Base-by-base conservation (phyloP, 192 early-diverging fungal species). In the Coemansia reversa region DNA sequence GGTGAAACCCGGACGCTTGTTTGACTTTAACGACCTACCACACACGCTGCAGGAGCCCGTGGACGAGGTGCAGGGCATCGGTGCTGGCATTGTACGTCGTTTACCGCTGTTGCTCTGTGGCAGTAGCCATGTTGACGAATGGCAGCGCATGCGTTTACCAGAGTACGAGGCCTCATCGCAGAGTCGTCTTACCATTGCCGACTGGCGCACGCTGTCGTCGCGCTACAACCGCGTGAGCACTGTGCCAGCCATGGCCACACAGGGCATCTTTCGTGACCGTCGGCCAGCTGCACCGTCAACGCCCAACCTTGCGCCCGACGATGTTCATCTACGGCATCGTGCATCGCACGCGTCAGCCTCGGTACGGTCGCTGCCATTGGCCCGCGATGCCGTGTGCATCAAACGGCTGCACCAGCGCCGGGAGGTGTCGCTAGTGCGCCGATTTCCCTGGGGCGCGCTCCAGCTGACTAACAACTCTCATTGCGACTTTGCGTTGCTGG, bases 401-500 rank as follows among this genome's bases (percentile, higher is more conserved):
- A 64, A 58, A 50, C 69, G 79, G 18, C 9, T 55, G 33, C 62
- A 60, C 30, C 74, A 81, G 32, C 53, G 59, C 4, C 66, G 74
- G 18, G 67, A 76, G 19, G 33, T 81, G 0, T 89, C 92, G 29
- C 86, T 94, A 47, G 94, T 93, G 45, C 85, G 96, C 33, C 74
- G 86, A 49, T 95, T 93, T 60, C 87, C 90, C 39, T 97, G 91
- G 89, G 95, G 95, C 57, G 79, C 88, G 2, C 86, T 98, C 73
- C 92, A 98, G 83, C 89, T 97, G 33, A 95, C 92, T 62, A 92
- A 97, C 70, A 86, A 88, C 65, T 83, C 86, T 0, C 97, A 98
- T 75, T 94, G 92, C 81, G 93, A 96, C 57, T 94, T 98, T 82
- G 85, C 91, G 23, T 84, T 92, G 33, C 83, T 97, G 23, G 79